A percentile compares a stretch with the other conserved stretches of the same genome.
These are phyloP conservation scores for Macrophomina tecta DNA, from an alignment of 2,329 filamentous ascomycete genomes.

Conservation along the genomic window DNA sequence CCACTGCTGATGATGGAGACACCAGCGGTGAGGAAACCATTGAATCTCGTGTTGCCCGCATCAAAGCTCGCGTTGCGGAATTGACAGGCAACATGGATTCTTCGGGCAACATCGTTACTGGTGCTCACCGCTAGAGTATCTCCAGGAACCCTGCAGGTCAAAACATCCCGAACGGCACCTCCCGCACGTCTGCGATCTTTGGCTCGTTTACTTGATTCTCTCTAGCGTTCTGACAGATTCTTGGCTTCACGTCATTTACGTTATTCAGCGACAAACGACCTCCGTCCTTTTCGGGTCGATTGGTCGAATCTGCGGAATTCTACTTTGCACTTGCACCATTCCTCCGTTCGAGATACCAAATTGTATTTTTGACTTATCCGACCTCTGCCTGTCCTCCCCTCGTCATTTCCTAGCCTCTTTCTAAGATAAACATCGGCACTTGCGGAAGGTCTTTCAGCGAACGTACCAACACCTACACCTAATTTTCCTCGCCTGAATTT, in stretches of 20 bases:
- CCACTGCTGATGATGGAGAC: slow-evolving; percentile 72
- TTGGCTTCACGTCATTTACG: neutral
- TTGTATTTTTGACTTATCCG: slow-evolving; percentile 8
- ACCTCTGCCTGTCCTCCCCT: neutral
- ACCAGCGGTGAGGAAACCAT: slow-evolving; percentile 98
- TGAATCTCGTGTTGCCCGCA: slow-evolving; percentile 93
- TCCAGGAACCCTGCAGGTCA: neutral
- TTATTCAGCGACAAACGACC: neutral
- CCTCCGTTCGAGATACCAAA: slow-evolving; percentile 19
- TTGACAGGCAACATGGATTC: slow-evolving; percentile 79
- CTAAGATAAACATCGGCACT: slow-evolving; percentile 2
- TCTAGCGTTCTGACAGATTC: slow-evolving; percentile 13
- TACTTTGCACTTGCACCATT: neutral
- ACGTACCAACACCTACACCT: neutral
- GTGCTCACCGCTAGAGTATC: slow-evolving; percentile 8
- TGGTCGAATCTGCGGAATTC: neutral
- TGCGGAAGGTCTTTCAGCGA: neutral
- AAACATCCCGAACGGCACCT: neutral
- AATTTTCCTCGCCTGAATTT: slow-evolving; percentile 8
- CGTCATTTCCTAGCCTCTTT: slow-evolving; percentile 1
- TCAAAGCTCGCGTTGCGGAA: slow-evolving; percentile 96
- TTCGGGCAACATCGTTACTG: slow-evolving; percentile 26
- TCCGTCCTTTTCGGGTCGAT: neutral
- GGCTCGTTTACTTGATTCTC: neutral
- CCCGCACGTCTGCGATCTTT: neutral